Evolutionary conservation across 495 filamentous ascomycete species (phyloP), one percentile per base, ranked within the genome.

Genomic region (Tuber brumale): DNA sequence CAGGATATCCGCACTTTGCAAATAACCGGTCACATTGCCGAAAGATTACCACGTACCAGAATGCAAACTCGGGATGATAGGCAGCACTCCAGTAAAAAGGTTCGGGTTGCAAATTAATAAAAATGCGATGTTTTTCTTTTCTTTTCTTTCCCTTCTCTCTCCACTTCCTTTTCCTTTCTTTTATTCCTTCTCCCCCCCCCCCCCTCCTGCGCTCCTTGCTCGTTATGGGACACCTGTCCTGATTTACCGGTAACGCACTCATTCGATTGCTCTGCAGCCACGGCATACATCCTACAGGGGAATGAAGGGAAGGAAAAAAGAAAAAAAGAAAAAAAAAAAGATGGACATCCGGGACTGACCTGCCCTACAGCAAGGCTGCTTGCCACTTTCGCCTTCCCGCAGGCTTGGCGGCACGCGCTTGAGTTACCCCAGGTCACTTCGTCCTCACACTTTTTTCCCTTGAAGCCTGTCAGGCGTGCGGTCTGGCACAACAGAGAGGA

Each of bases 331-430:
- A 66, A 27, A 27, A 23, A 61, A 37, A 73, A 66, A 73, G 69
- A 75, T 77, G 72, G 78, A 77, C 78, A 73, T 80, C 74, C 77
- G 76, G 70, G 76, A 75, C 76, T 71, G 76, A 79, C 76, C 75
- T 74, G 76, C 76, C 76, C 72, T 77, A 77, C 78, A 79, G 70
- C 78, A 80, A 78, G 78, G 78, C 78, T 80, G 78, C 75, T 69
- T 45, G n/a, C 72, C 73, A 78, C 43, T 72, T 78, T 78, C 70
- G 73, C 77, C 77, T 72, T 71, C 73, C 27, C 46, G 78, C 73
- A 80, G 74, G 69, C 78, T 80, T 75, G 78, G 78, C 78, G 75
- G 78, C 78, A 80, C 78, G 77, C 75, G 78, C 72, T 51, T 75
- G 71, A 39, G 73, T 79, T 80, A 80, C 78, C 76, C 77, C 76